Evolutionary conservation across 1,284 basidiomycete genomes (phyloP).

Genomic region (Papiliotrema nemorosa): DNA sequence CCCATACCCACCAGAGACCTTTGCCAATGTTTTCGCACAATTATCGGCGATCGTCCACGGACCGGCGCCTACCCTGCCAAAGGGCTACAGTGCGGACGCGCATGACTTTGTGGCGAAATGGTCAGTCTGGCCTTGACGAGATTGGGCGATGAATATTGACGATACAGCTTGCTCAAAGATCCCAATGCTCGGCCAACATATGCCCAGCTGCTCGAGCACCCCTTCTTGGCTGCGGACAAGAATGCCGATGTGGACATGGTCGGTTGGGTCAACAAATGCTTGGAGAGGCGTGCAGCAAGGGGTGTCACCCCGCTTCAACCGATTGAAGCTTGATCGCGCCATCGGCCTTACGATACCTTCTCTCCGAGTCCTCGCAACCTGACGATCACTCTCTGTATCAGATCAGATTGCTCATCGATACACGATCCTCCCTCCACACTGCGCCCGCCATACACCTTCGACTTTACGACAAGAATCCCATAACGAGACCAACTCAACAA

Average conservation of each 20-base stretch:
- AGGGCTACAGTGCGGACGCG: conserved; percentile 50
- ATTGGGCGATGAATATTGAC: background rate
- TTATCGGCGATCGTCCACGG: conserved; percentile 94
- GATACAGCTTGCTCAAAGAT: conserved; percentile 67
- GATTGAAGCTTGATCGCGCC: conserved; percentile 28
- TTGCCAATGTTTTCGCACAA: conserved; percentile 94
- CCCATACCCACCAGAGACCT: conserved; percentile 98
- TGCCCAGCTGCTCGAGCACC: conserved; percentile 73
- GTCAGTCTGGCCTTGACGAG: conserved; percentile 32
- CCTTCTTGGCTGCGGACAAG: conserved; percentile 61
- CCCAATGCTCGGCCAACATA: conserved; percentile 79
- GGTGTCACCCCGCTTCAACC: conserved; percentile 28
- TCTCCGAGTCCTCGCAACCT: too few relatives aligned
- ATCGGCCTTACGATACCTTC: too few relatives aligned
- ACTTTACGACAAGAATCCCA: too few relatives aligned
- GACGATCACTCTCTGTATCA: too few relatives aligned
- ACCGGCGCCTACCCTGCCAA: conserved; percentile 79
- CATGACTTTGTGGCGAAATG: conserved; percentile 54
- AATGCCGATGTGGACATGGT: conserved; percentile 71
- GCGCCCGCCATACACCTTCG: too few relatives aligned
- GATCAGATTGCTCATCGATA: too few relatives aligned
- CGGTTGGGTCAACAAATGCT: conserved; percentile 68
- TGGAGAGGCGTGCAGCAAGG: conserved; percentile 52
- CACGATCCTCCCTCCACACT: too few relatives aligned
- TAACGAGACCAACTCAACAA: too few relatives aligned